A percentile compares a stretch with the other conserved stretches of the same genome.
phyloP scores from a whole-genome alignment of 2,329 filamentous ascomycete genomes.

The Fusarium pseudoanthophilum region DNA sequence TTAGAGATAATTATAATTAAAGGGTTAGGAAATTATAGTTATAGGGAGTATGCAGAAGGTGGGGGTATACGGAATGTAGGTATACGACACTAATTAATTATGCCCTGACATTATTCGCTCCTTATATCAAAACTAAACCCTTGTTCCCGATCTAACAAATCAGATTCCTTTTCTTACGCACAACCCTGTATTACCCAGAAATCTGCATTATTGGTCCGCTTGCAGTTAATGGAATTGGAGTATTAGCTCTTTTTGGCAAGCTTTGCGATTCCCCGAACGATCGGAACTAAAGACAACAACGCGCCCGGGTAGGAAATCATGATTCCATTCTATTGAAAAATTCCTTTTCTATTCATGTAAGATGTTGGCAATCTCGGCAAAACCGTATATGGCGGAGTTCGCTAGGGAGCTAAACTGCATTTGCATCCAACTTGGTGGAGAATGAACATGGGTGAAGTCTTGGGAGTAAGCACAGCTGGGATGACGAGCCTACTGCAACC shows the following conservation, averaged over 20 bases:
- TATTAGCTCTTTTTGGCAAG: not conserved
- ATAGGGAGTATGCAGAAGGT: too few relatives aligned
- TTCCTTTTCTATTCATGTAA: not conserved
- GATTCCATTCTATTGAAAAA: not conserved
- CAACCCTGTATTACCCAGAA: not conserved
- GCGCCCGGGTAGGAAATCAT: too few relatives aligned
- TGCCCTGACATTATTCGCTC: not conserved
- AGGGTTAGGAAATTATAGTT: too few relatives aligned
- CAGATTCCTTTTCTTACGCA: not conserved
- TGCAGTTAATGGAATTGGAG: accelerated
- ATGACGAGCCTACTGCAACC: not conserved
- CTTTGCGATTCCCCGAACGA: not conserved
- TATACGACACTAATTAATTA: accelerated
- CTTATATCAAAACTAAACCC: accelerated
- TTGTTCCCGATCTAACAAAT: not conserved
- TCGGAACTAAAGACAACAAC: not conserved
- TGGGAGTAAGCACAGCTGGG: not conserved
- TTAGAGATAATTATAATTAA: too few relatives aligned
- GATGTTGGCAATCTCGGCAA: not conserved
- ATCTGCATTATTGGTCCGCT: not conserved
- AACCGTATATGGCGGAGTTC: not conserved
- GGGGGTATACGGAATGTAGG: too few relatives aligned
- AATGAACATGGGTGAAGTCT: not conserved
- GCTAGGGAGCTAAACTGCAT: not conserved
- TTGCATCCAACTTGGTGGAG: not conserved